Evolutionary conservation across 306 rosid species (phyloP), one percentile per base, ranked within the genome.

Genomic region (Ormosia emarginata): DNA sequence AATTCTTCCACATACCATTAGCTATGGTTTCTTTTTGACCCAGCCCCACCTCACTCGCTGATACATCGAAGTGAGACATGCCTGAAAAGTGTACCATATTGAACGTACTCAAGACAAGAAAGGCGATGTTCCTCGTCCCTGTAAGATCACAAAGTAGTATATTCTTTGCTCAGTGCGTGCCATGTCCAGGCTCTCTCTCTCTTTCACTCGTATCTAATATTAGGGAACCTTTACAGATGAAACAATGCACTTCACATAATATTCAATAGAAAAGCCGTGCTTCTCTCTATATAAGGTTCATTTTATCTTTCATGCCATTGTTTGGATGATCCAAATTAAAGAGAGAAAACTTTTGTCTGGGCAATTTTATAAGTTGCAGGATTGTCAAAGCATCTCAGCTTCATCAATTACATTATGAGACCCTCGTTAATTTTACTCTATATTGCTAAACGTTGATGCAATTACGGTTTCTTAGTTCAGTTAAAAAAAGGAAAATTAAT

Each of bases 1-100:
- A 50, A 67, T 40, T 14, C 66, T 8, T 69, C n/a, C n/a, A n/a
- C n/a, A n/a, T n/a, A n/a, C 15, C 32, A 67, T 39, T 40, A 67
- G 68, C 37, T 6, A 40, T 59, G 43, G 29, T 58, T 47, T 65
- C 78, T 30, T 58, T 67, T 39, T 70, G 43, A 10, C 53, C 46
- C 17, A 18, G 32, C 10, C 59, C 80, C 74, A 81, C 30, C 30
- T 72, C 50, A 30, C 34, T 73, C 46, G 13, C 65, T 52, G 36
- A 29, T 77, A 56, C 49, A 84, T 41, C 46, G 67, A 58, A 52
- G 47, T 80, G 69, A 46, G 82, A 40, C 75, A 53, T 55, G 70
- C 76, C 24, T 64, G 56, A 46, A 82, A 68, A 29, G 77, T 68
- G 46, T 73, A 34, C 85, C 78, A 82, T 57, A 39, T 67, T 67